Evolutionary conservation across 208 protist genomes (phyloP).

Genomic region (Sergeia podlipaevii): DNA sequence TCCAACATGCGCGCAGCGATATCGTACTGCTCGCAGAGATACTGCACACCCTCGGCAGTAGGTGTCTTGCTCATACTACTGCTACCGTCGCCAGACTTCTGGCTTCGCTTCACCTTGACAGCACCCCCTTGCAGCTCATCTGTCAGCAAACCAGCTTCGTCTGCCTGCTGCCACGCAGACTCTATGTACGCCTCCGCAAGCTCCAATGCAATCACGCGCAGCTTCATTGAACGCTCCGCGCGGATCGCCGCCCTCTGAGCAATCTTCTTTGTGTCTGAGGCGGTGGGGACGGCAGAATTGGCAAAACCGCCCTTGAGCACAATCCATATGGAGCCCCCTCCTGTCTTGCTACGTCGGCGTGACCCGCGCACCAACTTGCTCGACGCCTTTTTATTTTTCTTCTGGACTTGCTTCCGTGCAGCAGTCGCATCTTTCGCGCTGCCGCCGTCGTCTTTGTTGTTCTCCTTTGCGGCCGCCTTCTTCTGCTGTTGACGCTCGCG

Average conservation of each 20-base stretch:
- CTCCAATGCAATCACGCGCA: slow-evolving; percentile 40
- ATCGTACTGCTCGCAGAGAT: slow-evolving; percentile 74
- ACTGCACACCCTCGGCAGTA: slow-evolving; percentile 51
- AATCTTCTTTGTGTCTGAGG: background rate
- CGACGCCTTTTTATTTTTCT: slow-evolving; percentile 3
- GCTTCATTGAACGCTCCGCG: slow-evolving; percentile 28
- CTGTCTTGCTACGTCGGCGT: slow-evolving; percentile 16
- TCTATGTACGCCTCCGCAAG: slow-evolving; percentile 59
- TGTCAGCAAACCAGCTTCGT: slow-evolving; percentile 45
- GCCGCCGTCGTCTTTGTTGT: background rate
- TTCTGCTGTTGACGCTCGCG: slow-evolving; percentile 33
- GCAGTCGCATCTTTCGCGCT: slow-evolving; percentile 1
- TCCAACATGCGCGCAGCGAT: slow-evolving; percentile 48
- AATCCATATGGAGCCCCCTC: slow-evolving; percentile 73
- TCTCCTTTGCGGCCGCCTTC: background rate
- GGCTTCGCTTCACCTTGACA: no score
- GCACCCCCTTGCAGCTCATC: no score
- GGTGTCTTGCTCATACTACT: slow-evolving; percentile 8
- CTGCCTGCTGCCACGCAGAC: slow-evolving; percentile 67
- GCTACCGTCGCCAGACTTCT: slow-evolving; percentile 6
- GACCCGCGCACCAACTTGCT: slow-evolving; percentile 12
- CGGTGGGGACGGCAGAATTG: slow-evolving; percentile 20
- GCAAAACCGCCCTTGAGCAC: slow-evolving; percentile 76
- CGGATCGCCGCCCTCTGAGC: slow-evolving; percentile 4
- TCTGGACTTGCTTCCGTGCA: slow-evolving; percentile 6